These are phyloP conservation scores for Triangularia verruculosa DNA, from an alignment of 2,329 filamentous ascomycete genomes.

Conservation along the genomic window DNA sequence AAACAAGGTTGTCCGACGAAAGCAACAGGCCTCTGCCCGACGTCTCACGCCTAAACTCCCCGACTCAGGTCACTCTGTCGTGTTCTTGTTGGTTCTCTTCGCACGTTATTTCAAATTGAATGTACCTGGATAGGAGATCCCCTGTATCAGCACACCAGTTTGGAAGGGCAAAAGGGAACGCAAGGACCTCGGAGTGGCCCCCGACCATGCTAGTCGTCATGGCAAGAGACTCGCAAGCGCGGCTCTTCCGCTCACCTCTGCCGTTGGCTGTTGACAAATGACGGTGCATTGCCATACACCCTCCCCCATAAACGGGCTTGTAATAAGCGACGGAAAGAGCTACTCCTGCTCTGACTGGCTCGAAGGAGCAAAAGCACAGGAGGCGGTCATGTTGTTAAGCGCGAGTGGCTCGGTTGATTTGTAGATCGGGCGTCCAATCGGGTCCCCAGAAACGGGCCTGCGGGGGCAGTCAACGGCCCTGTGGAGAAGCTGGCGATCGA, in stretches of 20 bases:
- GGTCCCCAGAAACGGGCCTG: background rate
- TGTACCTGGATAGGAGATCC: background rate
- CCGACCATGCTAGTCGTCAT: background rate
- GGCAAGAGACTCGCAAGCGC: background rate
- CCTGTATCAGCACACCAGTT: background rate
- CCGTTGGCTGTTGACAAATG: background rate
- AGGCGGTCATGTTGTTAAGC: slow-evolving; percentile 13
- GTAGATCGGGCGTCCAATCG: slow-evolving; percentile 7
- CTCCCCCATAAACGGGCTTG: background rate
- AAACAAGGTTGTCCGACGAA: slow-evolving; percentile 10
- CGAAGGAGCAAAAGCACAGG: background rate
- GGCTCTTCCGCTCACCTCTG: background rate
- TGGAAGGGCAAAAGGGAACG: background rate
- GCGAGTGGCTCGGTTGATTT: slow-evolving; percentile 5
- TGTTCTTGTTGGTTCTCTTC: background rate
- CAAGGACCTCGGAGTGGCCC: slow-evolving; percentile 7
- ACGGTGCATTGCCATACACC: slow-evolving; percentile 4
- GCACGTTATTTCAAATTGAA: background rate
- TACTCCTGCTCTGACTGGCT: slow-evolving; percentile 9
- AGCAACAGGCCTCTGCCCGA: background rate
- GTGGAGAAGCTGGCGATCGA: background rate
- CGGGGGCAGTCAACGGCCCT: background rate
- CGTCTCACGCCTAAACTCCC: background rate
- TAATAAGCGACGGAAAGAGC: background rate
- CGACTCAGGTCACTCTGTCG: background rate